These are phyloP conservation scores for Blastomyces silverae DNA, from an alignment of 2,329 filamentous ascomycete species.

Conservation along the genomic window DNA sequence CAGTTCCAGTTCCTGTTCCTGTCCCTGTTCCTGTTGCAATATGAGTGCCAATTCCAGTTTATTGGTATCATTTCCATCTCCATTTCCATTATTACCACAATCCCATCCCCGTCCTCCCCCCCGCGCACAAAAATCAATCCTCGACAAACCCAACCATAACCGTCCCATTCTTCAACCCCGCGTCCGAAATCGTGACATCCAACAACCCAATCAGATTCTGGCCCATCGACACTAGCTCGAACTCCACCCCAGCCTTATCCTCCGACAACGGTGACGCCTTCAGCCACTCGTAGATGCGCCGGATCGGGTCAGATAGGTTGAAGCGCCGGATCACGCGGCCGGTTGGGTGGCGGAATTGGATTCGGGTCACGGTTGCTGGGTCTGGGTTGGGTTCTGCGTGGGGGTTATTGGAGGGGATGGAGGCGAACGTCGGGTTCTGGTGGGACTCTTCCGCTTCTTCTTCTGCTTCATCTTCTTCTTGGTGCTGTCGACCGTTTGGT, in stretches of 20 bases:
- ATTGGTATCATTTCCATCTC: background rate
- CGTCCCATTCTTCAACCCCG: slow-evolving; percentile 82
- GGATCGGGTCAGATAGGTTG: slow-evolving; percentile 64
- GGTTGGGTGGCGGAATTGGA: slow-evolving; percentile 82
- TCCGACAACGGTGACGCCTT: slow-evolving; percentile 73
- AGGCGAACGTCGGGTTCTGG: slow-evolving; percentile 52
- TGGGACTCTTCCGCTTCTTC: slow-evolving; percentile 29
- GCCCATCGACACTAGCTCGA: slow-evolving; percentile 84
- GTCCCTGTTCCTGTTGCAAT: background rate
- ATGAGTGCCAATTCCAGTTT: background rate
- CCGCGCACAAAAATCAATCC: slow-evolving; percentile 29
- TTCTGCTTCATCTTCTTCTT: slow-evolving; percentile 27
- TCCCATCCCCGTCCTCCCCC: background rate
- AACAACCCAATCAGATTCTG: slow-evolving; percentile 74
- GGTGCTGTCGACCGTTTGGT: slow-evolving; percentile 20
- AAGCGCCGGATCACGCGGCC: slow-evolving; percentile 88
- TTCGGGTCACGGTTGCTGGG: slow-evolving; percentile 68
- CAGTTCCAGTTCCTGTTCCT: background rate
- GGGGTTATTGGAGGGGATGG: slow-evolving; percentile 63
- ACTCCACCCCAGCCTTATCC: slow-evolving; percentile 68
- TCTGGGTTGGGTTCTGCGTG: slow-evolving; percentile 72
- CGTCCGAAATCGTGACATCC: slow-evolving; percentile 67
- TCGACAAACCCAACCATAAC: slow-evolving; percentile 91
- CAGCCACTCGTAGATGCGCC: slow-evolving; percentile 89
- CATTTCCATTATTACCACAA: background rate